Base-by-base conservation (phyloP, 2,329 filamentous ascomycete species). In the Ceratocystis harringtonii region DNA sequence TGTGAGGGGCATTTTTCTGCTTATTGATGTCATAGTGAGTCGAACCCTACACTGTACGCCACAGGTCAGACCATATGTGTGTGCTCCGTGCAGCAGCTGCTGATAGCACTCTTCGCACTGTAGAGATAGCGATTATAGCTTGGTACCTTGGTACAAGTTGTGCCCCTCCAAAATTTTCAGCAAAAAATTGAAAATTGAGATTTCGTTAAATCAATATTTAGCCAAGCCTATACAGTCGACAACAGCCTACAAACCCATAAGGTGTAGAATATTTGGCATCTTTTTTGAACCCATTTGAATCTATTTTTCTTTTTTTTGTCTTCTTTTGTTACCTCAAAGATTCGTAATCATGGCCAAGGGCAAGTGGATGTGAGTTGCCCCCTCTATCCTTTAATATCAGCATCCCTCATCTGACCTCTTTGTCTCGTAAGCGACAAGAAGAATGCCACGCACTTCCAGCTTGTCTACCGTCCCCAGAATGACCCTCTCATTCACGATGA, bases 401-500 rank as follows among this genome's bases (percentile, higher is more conserved):
- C 15, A 12, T 63, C 4, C 32, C 41, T 28, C 6, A 28, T 63
- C 44, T 52, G 63, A 66, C 61, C 71, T 69, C 68, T 63, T 67
- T 67, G n/a, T 68, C 36, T 15, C 12, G 15, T 15, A 41, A 84
- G 80, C 71, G 76, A 96, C 80, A 96, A 96, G 79, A 95, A 96
- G 77, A 88, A 83, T 68, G 92, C 94, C 71, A 88, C 89, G 74
- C 94, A 92, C 77, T 97, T 95, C 77, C 88, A 88, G 71, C 88
- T 99, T 74, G 90, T 97, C 71, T 90, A 96, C 78, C 90, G 94
- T 72, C 90, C 92, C 43, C 95, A 99, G 77, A 90, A 96, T 84
- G 94, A 99, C 75, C 94, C 95, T 60, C 84, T 92, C 71, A 96
- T 99, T 74, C 88, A 99, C 81, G 92, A 99, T 79, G 83, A 87